These are phyloP conservation scores for Collybiopsis luxurians DNA, from an alignment of 768 basidiomycete genomes.

Conservation along the genomic window DNA sequence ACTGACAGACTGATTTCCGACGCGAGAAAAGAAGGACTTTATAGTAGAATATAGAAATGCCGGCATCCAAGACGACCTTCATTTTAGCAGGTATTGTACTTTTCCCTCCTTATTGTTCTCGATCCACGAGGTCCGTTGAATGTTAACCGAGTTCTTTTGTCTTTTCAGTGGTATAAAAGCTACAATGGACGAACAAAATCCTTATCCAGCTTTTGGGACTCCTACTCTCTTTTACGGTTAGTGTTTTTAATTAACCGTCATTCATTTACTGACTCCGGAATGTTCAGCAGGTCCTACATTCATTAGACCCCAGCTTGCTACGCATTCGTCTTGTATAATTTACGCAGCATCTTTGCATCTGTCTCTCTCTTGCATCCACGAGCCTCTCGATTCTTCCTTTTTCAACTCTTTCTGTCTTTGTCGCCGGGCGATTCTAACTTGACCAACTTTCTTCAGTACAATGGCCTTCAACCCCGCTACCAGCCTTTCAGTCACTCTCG, in stretches of 20 bases:
- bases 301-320: conserved; percentile 10
- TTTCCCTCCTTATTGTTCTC: conserved; percentile 1
- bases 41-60: not conserved
- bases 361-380: conserved; percentile 5
- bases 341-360: conserved; percentile 7
- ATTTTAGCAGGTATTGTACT: conserved; percentile 4
- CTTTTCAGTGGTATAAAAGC: not conserved
- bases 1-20: too few relatives aligned
- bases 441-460: conserved; percentile 1
- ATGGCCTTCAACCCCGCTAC: conserved; percentile 26
- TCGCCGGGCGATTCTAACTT: conserved; percentile 6
- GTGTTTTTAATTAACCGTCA: not conserved
- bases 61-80: not conserved
- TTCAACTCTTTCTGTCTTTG: not conserved
- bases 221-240: conserved; percentile 5
- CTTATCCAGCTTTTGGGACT: conserved; percentile 4
- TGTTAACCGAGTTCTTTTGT: not conserved
- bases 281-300: not conserved
- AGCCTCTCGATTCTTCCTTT: not conserved
- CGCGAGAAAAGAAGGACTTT: too few relatives aligned
- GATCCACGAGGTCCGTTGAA: not conserved
- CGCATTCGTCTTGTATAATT: conserved; percentile 10
- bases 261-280: not conserved
- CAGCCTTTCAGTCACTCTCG: conserved; percentile 63
- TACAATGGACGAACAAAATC: not conserved